Base-by-base conservation (phyloP, 2,329 filamentous ascomycete genomes). In the Xylaria arbuscula region DNA sequence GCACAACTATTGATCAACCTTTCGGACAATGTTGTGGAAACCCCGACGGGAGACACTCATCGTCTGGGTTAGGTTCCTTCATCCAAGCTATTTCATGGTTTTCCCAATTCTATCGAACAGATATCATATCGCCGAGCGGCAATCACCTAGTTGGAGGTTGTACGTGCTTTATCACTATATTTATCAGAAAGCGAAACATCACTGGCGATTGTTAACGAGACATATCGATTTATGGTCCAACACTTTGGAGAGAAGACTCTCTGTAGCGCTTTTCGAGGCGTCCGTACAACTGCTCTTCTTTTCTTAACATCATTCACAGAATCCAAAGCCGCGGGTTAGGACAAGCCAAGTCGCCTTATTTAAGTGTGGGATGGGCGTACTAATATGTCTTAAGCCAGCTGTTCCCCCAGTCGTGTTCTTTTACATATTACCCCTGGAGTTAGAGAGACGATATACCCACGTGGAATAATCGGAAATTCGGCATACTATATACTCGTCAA, bases 1-100 rank as follows among this genome's bases (percentile, higher is more conserved):
- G 93, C 94, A n/a, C 96, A 98, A 81, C 89, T 99, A 9, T 87
- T 98, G 68, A 97, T 98, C 83, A 98, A 98, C 78, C 88, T 99
- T 63, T 97, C 93, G 10, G 96, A 98, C 81, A 95, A 93, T 73
- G 91, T 94, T 68, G 90, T 85, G 62, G 87, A 88, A 66, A 69
- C 80, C 17, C 71, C 72, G 13, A 70, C 69, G 36, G 72, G 69
- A 50, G 72, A 72, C 40, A 34, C 62, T n/a, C 67, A 68, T 47
- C 68, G 70, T 42, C 60, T 72, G 11, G 34, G 51, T 24, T 72
- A 68, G 22, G 34, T 36, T 42, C 42, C 15, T 24, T 22, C 40
- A 28, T 53, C 32, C 9, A 65, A 22, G 38, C 57, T 45, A 24
- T 36, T 62, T 45, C 40, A 34, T 48, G 17, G 36, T 3, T 38